Percentiles rank a stretch among this genome's conserved stretches.
phyloP scores from a whole-genome alignment of 495 filamentous ascomycete genomes.

The Cudoniella acicularis region DNA sequence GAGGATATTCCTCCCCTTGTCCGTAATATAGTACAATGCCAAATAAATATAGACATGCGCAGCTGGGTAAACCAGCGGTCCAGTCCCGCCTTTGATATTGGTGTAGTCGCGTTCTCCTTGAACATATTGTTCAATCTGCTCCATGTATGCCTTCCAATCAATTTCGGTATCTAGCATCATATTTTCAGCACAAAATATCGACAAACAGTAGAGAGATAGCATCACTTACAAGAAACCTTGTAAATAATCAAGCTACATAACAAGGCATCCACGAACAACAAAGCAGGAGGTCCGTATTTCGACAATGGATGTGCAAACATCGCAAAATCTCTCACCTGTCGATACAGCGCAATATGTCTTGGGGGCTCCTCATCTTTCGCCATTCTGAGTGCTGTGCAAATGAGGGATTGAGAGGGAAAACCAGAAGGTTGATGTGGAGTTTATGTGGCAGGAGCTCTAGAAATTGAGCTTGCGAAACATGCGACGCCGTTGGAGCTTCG shows the following conservation, averaged over 20 bases:
- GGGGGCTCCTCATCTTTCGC: slow-evolving; percentile 1
- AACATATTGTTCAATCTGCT: slow-evolving; percentile 77
- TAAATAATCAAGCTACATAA: slow-evolving; percentile 74
- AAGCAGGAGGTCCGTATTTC: slow-evolving; percentile 42
- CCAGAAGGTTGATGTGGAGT: not conserved
- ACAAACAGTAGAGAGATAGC: not conserved
- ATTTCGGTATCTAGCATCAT: slow-evolving; percentile 82
- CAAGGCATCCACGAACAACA: slow-evolving; percentile 69
- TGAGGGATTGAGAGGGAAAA: not conserved
- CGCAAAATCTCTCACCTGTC: slow-evolving; percentile 15
- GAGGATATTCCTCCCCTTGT: slow-evolving; percentile 70
- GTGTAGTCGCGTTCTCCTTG: slow-evolving; percentile 86
- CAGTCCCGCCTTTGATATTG: slow-evolving; percentile 80
- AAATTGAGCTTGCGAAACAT: not conserved
- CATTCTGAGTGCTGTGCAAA: not conserved
- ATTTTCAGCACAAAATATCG: not conserved
- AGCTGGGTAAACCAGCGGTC: slow-evolving; percentile 90
- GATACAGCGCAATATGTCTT: slow-evolving; percentile 3
- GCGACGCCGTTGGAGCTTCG: not conserved
- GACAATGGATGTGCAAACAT: slow-evolving; percentile 18
- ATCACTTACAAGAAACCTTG: slow-evolving; percentile 77
- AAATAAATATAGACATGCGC: slow-evolving; percentile 91
- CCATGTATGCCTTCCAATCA: slow-evolving; percentile 96
- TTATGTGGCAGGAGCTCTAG: not conserved
- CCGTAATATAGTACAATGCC: slow-evolving; percentile 70